Percentiles rank a stretch among this genome's conserved stretches.
These are phyloP conservation scores for Melastoma malabathricum DNA, from an alignment of 345 rosid species.

Conservation along the genomic window DNA sequence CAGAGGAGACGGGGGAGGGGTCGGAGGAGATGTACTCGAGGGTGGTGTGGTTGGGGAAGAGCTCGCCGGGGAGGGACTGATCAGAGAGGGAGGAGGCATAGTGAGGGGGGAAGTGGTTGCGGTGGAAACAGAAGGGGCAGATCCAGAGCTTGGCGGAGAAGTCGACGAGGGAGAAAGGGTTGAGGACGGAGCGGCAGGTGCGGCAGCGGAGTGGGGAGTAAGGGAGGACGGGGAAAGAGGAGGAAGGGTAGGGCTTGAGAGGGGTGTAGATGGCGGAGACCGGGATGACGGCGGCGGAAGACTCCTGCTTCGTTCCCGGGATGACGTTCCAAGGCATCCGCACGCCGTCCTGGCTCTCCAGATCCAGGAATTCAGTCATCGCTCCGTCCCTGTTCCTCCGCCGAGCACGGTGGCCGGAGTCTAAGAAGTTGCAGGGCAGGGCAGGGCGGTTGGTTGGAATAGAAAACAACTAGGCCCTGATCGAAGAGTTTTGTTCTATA, in stretches of 20 bases:
- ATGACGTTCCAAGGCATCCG: conserved; percentile 78
- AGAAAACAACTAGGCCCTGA: too few species aligned
- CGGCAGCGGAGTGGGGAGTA: conserved; percentile 91
- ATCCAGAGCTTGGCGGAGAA: conserved; percentile 76
- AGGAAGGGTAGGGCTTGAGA: conserved; percentile 43
- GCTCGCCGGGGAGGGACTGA: conserved; percentile 85
- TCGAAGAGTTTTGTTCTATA: too few species aligned
- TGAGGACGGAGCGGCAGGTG: conserved; percentile 72
- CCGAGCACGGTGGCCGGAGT: too few species aligned
- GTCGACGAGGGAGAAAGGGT: conserved; percentile 72
- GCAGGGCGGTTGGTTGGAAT: too few species aligned
- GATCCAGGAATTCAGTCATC: conserved; percentile 9
- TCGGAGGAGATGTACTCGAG: conserved; percentile 60
- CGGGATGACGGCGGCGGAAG: conserved; percentile 59
- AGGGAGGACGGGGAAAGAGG: conserved; percentile 49
- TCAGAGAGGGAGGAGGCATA: conserved; percentile 69
- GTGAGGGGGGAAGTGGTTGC: conserved; percentile 68
- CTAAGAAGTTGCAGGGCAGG: too few species aligned
- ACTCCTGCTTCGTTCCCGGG: conserved; percentile 60
- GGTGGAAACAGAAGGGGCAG: conserved; percentile 88
- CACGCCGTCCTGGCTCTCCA: conserved; percentile 31
- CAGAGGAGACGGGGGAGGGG: conserved; percentile 13
- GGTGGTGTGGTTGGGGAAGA: conserved; percentile 74
- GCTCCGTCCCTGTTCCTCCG: too few species aligned
- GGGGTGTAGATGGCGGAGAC: conserved; percentile 81